A percentile compares a stretch with the other conserved stretches of the same genome.
phyloP scores from a whole-genome alignment of 1,284 basidiomycete species.

The Cryptococcus maquisensis region DNA sequence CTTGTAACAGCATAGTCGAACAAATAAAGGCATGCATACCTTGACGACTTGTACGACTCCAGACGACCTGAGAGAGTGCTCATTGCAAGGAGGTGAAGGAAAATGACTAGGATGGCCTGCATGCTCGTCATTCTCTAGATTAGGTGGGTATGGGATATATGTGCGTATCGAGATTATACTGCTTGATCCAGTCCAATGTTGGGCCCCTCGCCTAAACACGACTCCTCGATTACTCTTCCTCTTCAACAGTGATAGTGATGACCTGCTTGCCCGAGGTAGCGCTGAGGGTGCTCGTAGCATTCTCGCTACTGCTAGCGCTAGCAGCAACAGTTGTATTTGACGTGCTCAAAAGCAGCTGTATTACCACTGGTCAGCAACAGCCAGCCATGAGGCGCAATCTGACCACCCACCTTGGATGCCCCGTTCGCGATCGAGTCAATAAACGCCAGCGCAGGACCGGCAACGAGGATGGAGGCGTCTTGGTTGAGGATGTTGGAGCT shows the following conservation, averaged over 20 bases:
- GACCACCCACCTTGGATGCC: not conserved
- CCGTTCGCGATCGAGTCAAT: conserved; percentile 11
- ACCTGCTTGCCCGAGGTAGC: conserved; percentile 2
- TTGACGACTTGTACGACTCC: not conserved
- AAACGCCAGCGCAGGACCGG: conserved; percentile 51
- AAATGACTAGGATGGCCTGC: not conserved
- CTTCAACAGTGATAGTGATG: conserved; percentile 1
- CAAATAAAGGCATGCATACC: not conserved
- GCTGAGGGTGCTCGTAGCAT: not conserved
- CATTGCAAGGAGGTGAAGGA: not conserved
- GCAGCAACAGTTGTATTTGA: not conserved
- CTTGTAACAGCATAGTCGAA: not conserved
- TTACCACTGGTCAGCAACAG: not conserved
- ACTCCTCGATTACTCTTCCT: not conserved
- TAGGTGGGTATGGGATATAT: not conserved
- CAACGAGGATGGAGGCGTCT: conserved; percentile 58
- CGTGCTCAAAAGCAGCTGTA: conserved; percentile 3
- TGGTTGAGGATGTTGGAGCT: conserved; percentile 59
- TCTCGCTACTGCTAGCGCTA: not conserved
- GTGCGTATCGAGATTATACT: not conserved
- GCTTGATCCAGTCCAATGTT: not conserved
- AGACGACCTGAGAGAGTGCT: not conserved
- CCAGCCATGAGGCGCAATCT: not conserved
- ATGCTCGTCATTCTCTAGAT: not conserved
- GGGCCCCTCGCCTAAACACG: not conserved